Base-by-base conservation (phyloP, 352 stramenopile species). In the Peronospora farinosa region DNA sequence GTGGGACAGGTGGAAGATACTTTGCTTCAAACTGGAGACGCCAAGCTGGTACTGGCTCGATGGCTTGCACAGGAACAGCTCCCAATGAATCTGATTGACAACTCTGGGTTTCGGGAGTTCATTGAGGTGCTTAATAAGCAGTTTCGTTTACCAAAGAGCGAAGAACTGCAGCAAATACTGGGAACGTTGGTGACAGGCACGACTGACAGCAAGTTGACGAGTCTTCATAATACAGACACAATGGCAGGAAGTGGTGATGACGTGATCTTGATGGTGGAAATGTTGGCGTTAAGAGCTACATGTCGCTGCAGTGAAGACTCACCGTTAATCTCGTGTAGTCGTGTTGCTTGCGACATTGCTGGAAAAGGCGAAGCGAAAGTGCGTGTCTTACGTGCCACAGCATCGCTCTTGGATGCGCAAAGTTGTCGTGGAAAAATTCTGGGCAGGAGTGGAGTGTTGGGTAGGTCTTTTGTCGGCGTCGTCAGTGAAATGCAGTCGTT, bases 1-100 rank as follows among this genome's bases (percentile, higher is more conserved):
- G 35, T 27, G n/a, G 40, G 16, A 40, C 47, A 40, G n/a, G 25
- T 40, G 5, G 47, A 56, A n/a, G 42, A 49, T 30, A 16, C 53
- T 3, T 17, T 60, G 40, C 32, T 65, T 15, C 54, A 48, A 23
- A 48, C 57, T 19, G 60, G 32, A 11, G 48, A 57, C 17, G 66
- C 69, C 46, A 78, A 65, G 27, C 59, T 63, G 4, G 58, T 57
- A 28, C 40, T 83, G 12, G 66, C 60, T 12, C 45, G 43, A 35
- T 83, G 72, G 72, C 58, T 83, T 21, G 54, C 64, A 12, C 53
- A 66, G 15, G 72, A 83, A 28, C 60, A 78, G 31, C 49, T 83
- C 27, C 67, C 72, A 3, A 46, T 80, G 0, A 47, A 63, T 2
- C 23, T 80, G 32, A 57, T 83, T 7, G 62, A 75, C 1, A 77